Evolutionary conservation across 2,329 filamentous ascomycete species (phyloP), one percentile per base, ranked within the genome.

Genomic region (Arthrobotrys megalospora): DNA sequence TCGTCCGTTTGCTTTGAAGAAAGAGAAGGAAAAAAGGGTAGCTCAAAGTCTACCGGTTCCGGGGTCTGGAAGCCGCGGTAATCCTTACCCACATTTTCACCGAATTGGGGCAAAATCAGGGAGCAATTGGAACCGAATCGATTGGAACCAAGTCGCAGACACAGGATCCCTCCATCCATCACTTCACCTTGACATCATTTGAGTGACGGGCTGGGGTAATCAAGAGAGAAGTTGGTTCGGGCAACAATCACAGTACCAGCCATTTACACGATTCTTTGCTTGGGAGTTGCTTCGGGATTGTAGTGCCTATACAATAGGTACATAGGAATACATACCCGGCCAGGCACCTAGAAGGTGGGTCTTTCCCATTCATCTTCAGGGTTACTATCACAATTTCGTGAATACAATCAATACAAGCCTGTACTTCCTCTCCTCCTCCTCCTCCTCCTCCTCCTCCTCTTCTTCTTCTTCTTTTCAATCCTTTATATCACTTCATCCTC

Each of bases 111-210:
- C 69, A 73, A 64, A 65, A 19, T 50, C 53, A 65, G 62, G 60
- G 63, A 67, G 41, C 43, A 68, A 34, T 63, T 52, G 65, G 65
- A 45, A 38, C 64, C 36, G 11, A 47, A n/a, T 52, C 41, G 58
- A 8, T 10, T 38, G 3, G n/a, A 47, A 66, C 41, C 55, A 50
- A 36, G 41, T 69, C 41, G 16, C 28, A 32, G 36, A 14, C n/a
- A 28, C 55, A 63, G 36, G 32, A 41, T 55, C 28, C 34, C 45
- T 48, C 32, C 38, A 50, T 47, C 64, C 65, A 77, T 77, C 73
- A 66, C 73, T 77, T 76, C 72, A 76, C 55, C 28, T 77, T 77
- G 73, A 77, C 73, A 77, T 77, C 73, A 77, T 77, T 66, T 53
- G 38, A 36, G 36, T 52, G 53, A 43, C 45, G n/a, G 67, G n/a